A percentile compares a stretch with the other conserved stretches of the same genome.
phyloP scores from a whole-genome alignment of 768 basidiomycete genomes.

The Neoboletus magnificus region DNA sequence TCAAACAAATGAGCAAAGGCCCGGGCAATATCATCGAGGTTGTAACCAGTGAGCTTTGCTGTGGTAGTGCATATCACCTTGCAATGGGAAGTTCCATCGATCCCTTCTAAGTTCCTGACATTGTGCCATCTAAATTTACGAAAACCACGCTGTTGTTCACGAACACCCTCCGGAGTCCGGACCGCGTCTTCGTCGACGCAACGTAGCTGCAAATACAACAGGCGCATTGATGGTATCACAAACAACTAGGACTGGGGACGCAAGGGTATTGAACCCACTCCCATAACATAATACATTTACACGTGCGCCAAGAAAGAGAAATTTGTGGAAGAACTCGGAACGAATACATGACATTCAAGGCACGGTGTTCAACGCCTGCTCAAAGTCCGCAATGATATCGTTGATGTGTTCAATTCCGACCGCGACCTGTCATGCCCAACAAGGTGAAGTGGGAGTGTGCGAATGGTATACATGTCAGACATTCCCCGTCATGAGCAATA shows the following conservation, averaged over 20 bases:
- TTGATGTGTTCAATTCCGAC: conserved; percentile 44
- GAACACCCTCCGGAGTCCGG: too few relatives aligned
- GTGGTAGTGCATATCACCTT: too few relatives aligned
- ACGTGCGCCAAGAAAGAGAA: background rate
- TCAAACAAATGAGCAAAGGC: too few relatives aligned
- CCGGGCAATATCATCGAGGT: too few relatives aligned
- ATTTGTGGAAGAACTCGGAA: background rate
- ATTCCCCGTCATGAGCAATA: background rate
- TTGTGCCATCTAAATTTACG: too few relatives aligned
- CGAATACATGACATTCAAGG: background rate
- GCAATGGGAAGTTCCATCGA: too few relatives aligned
- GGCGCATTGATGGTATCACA: background rate
- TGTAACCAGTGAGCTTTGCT: too few relatives aligned
- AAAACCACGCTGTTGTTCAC: too few relatives aligned
- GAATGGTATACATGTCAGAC: background rate
- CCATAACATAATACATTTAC: background rate
- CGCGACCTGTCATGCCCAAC: conserved; percentile 32
- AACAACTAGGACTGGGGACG: too few relatives aligned
- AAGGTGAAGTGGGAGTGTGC: background rate
- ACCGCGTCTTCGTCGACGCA: too few relatives aligned
- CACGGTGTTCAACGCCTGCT: conserved; percentile 34
- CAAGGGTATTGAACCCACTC: background rate
- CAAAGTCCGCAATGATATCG: conserved; percentile 49
- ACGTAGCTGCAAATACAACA: too few relatives aligned
- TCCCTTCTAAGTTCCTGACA: too few relatives aligned